A percentile compares a stretch with the other conserved stretches of the same genome.
Evolutionary conservation across 2,329 filamentous ascomycete species (phyloP).

Genomic region (Sphaerulina vaccinii): DNA sequence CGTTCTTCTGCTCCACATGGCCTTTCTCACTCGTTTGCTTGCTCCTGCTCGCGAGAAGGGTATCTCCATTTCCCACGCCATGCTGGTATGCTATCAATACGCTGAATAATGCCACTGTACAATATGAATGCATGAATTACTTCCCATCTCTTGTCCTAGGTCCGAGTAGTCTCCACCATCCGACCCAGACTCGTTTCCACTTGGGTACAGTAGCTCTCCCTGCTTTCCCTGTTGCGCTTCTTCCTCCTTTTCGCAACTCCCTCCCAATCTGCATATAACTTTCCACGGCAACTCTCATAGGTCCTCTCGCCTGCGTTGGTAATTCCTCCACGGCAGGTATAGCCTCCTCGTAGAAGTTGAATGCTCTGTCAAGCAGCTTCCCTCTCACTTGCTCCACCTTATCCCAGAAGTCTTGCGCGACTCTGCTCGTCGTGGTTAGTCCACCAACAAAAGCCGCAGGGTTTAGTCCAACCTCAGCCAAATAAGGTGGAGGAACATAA

Average conservation of each 20-base stretch:
- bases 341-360: slow-evolving; percentile 58
- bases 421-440: slow-evolving; percentile 24
- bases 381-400: slow-evolving; percentile 53
- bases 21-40: not conserved
- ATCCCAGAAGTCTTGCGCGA: slow-evolving; percentile 45
- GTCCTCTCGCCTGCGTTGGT: slow-evolving; percentile 59
- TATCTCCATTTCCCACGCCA: slow-evolving; percentile 3
- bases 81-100: not conserved
- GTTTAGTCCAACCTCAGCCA: slow-evolving; percentile 57
- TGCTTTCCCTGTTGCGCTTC: slow-evolving; percentile 38
- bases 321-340: slow-evolving; percentile 60
- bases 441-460: slow-evolving; percentile 54
- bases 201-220: slow-evolving; percentile 49
- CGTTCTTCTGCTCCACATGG: too few relatives aligned
- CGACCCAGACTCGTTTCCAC: slow-evolving; percentile 54
- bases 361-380: slow-evolving; percentile 60
- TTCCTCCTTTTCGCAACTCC: slow-evolving; percentile 52
- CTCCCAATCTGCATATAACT: slow-evolving; percentile 75
- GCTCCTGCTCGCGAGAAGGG: not conserved
- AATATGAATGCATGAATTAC: not conserved
- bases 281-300: slow-evolving; percentile 68
- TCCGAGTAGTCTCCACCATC: slow-evolving; percentile 55
- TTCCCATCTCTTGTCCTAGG: slow-evolving; percentile 16
- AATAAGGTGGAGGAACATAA: slow-evolving; percentile 66
- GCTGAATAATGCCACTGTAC: not conserved